Evolutionary conservation across 2,329 filamentous ascomycete species (phyloP), one percentile per base, ranked within the genome.

Genomic region (Paraphoma chrysanthemicola): DNA sequence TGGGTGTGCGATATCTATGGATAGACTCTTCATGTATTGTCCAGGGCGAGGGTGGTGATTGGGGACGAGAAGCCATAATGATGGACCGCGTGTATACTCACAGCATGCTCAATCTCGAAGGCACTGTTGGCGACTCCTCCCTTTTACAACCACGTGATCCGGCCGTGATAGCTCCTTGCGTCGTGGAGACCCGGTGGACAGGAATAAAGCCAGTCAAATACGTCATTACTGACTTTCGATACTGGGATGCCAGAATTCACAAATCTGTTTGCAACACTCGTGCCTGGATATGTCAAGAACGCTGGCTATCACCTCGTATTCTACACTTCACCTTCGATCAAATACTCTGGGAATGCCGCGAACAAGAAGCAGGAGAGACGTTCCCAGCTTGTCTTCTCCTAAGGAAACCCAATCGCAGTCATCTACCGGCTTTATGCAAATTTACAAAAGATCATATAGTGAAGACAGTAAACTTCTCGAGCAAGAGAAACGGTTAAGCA

Each of bases 321-420:
- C 33, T 68, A 4, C 62, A 70, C 31, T 70, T 64, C 36, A 46
- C 53, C 0, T 10, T 12, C 3, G n/a, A 54, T 1, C 64, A 70
- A 44, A 31, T 68, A 4, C 62, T 67, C 44, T 68, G 61, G 62
- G 68, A 69, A 41, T 68, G 66, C 33, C 16, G 44, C 3, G 43
- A 54, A 4, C 16, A 49, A n/a, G 36, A 18, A 10, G 62, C 62
- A 2, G 54, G 54, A 16, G 65, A 64, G 45, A 53, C 33, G 0
- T 52, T 59, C 28, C 48, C 47, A 1, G 5, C n/a, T 3, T 39
- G 59, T 6, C 29, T 51, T 3, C 45, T 3, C 45, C 56, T 6
- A 38, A 38, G 33, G 33, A 38, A 6, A n/a, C 33, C 33, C 10
- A 38, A n/a, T 38, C n/a, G 33, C 33, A 11, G 33, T 11, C 10